Percentiles rank a stretch among this genome's conserved stretches.
Evolutionary conservation across 768 basidiomycete species (phyloP).

Genomic region (Favolaschia claudopus): DNA sequence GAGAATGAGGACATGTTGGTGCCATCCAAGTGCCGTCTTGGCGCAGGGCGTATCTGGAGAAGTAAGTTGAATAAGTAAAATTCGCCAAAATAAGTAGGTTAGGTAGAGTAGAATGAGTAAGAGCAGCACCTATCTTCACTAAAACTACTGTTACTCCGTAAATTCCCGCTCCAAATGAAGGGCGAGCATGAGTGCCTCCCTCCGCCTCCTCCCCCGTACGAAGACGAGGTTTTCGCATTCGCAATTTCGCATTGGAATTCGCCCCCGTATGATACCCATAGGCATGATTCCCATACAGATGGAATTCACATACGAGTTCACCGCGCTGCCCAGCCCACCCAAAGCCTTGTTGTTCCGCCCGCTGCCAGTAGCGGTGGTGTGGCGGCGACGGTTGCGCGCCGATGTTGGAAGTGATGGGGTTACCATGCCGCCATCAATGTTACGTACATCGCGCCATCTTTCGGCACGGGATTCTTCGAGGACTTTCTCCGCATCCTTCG

Average conservation of each 20-base stretch:
- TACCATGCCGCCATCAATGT: too few relatives aligned
- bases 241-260: too few relatives aligned
- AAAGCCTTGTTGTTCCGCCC: background rate
- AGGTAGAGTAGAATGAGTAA: too few relatives aligned
- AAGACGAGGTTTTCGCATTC: too few relatives aligned
- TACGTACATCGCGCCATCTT: too few relatives aligned
- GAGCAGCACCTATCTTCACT: too few relatives aligned
- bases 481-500: too few relatives aligned
- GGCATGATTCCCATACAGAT: conserved; percentile 18
- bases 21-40: too few relatives aligned
- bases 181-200: conserved; percentile 39
- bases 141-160: too few relatives aligned
- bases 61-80: conserved; percentile 51
- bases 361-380: conserved; percentile 4
- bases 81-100: too few relatives aligned
- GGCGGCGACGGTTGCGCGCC: conserved; percentile 20
- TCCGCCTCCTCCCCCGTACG: background rate
- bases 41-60: conserved; percentile 31
- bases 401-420: too few relatives aligned
- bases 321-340: background rate
- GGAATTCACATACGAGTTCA: conserved; percentile 11
- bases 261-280: conserved; percentile 1
- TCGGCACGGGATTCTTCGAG: too few relatives aligned
- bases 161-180: conserved; percentile 69
- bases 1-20: conserved; percentile 85